These are phyloP conservation scores for Solanum chacoense DNA, from an alignment of 305 asterid genomes.

Conservation along the genomic window DNA sequence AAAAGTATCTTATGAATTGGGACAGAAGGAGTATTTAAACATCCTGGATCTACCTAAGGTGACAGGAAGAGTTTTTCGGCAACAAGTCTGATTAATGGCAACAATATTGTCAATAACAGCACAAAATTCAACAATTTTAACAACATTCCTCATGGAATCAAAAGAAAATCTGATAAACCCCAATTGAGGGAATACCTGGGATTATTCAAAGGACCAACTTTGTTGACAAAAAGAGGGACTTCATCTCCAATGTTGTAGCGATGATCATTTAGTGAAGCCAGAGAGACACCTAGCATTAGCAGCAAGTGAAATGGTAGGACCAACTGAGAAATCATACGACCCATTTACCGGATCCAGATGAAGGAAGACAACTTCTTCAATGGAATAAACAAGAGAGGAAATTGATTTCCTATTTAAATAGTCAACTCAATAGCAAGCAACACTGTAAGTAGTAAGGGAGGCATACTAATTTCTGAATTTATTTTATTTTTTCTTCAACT, in stretches of 20 bases:
- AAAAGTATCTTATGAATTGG: neutral
- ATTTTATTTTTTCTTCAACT: neutral
- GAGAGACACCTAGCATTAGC: neutral
- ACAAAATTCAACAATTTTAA: neutral
- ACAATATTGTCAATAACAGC: neutral
- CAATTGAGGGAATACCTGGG: constrained; percentile 49
- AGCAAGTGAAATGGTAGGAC: neutral
- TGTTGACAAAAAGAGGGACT: constrained; percentile 69
- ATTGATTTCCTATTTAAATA: neutral
- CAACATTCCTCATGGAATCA: neutral
- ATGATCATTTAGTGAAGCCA: constrained; percentile 18
- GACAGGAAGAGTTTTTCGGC: neutral
- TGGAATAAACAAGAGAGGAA: neutral
- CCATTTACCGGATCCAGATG: neutral
- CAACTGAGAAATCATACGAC: neutral
- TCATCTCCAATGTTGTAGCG: constrained; percentile 59
- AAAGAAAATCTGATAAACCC: neutral
- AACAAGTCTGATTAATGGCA: neutral
- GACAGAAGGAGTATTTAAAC: neutral
- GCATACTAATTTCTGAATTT: neutral
- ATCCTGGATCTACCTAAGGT: neutral
- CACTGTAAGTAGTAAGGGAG: neutral
- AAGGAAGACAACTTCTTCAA: neutral
- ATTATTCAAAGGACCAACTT: constrained; percentile 72
- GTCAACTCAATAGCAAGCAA: neutral